Base-by-base conservation (phyloP, 371 early-diverging fungal species). In the Syncephalastrum sp. region DNA sequence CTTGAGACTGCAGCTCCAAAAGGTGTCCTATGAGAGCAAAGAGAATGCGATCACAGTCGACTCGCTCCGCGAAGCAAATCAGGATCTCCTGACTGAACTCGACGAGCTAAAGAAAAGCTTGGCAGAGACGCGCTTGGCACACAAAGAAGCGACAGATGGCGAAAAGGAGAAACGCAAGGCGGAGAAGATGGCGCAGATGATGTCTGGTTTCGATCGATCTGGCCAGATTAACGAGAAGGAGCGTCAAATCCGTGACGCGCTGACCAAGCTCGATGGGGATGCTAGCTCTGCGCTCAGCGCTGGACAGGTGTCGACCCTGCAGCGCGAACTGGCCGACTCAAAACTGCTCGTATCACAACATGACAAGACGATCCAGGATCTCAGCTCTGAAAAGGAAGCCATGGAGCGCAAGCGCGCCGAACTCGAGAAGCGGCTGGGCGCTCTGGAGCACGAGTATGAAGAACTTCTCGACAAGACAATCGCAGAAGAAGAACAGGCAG, bases 401-500 rank as follows among this genome's bases (percentile, higher is more conserved):
- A 71, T 92, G 53, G 75, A 78, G 29, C 63, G 72, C 55, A 86
- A 87, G 72, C 82, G 85, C 47, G 75, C 80, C 38, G 94, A 93
- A n/a, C 66, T 91, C 27, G 95, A 95, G 64, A 60, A 71, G 56
- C 83, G 87, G 47, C 81, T 91, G 23, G 80, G 83, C 38, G 70
- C 79, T 8, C 75, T 95, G 25, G 91, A 94, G 68, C 65, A 82
- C 29, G 97, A 97, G 69, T 97, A 94, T 67, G 93, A 94, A 61
- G 94, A 95, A 68, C 74, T 95, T 58, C 65, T 97, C n/a, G 94
- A 95, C 63, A 91, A 91, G 77, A 91, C 95, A 5, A 95, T 97
- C 58, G 88, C 88, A 12, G 94, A 93, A 46, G 96, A 96, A 65
- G 93, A 94, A 63, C 86, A 83, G n/a, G 59, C 62, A 15, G 65